Conservation (phyloP, 331 rosid species). For the Pyrus hybrid region DNA sequence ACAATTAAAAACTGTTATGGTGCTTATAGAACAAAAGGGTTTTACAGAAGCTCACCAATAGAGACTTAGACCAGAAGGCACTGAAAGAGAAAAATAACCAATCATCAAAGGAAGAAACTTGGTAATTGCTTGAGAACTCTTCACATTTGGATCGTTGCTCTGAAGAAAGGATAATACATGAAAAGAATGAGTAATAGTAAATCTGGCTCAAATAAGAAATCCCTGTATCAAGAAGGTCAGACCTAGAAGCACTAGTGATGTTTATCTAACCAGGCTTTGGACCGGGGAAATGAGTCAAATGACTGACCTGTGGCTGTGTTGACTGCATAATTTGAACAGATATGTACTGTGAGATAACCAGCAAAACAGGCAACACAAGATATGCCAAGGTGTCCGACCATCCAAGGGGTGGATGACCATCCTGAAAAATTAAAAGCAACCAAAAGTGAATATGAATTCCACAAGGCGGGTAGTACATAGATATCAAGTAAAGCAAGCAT, state of each 20-base stretch:
- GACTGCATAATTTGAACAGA: slow-evolving; percentile 96
- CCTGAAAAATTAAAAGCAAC: slow-evolving; percentile 45
- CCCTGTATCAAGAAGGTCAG: background rate
- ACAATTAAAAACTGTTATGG: background rate
- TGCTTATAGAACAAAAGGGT: background rate
- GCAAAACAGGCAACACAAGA: slow-evolving; percentile 83
- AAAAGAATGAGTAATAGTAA: background rate
- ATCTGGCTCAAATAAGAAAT: background rate
- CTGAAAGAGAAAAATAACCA: slow-evolving; percentile 95
- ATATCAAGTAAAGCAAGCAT: slow-evolving; percentile 7
- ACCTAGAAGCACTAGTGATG: background rate
- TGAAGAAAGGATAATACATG: slow-evolving; percentile 15
- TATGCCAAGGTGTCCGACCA: slow-evolving; percentile 98
- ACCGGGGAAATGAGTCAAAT: slow-evolving; percentile 1
- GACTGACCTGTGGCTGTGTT: slow-evolving; percentile 93
- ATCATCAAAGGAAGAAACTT: slow-evolving; percentile 79
- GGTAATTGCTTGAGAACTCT: slow-evolving; percentile 68
- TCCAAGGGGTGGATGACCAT: slow-evolving; percentile 99
- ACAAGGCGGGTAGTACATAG: background rate
- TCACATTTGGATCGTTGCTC: slow-evolving; percentile 82
- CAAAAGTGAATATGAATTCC: background rate
- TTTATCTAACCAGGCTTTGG: background rate
- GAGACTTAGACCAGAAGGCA: slow-evolving; percentile 98
- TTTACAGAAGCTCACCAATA: slow-evolving; percentile 51
- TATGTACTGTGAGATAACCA: slow-evolving; percentile 75